A percentile compares a stretch with the other conserved stretches of the same genome.
Evolutionary conservation across 176 grass and related monocot species (phyloP).

Genomic region (Phoenix roebelenii): DNA sequence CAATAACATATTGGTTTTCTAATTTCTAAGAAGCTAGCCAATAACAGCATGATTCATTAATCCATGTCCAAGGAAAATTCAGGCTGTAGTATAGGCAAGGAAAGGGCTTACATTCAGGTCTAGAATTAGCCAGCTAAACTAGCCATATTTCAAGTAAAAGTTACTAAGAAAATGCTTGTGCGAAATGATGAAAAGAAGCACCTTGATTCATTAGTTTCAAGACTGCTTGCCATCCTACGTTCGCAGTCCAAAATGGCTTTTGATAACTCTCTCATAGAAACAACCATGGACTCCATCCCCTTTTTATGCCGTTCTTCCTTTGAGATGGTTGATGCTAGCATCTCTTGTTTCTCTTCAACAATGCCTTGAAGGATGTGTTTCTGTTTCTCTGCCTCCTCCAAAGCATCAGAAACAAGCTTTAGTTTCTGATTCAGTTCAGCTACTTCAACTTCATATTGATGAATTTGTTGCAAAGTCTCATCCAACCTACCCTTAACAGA

Average conservation of each 20-base stretch:
- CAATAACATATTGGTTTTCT: too few species aligned
- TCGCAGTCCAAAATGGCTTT: slow-evolving; percentile 20
- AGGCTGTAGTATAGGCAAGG: too few species aligned
- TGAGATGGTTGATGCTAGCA: slow-evolving; percentile 21
- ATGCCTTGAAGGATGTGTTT: slow-evolving; percentile 19
- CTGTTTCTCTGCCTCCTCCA: slow-evolving; percentile 36
- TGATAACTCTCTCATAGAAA: slow-evolving; percentile 31
- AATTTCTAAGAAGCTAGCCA: too few species aligned
- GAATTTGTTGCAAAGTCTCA: slow-evolving; percentile 37
- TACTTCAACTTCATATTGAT: slow-evolving; percentile 20
- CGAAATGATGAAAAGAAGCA: slow-evolving; percentile 23
- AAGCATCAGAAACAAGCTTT: slow-evolving; percentile 13
- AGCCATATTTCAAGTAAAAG: not conserved
- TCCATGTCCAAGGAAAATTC: too few species aligned
- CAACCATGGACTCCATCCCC: slow-evolving; percentile 21
- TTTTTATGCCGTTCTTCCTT: slow-evolving; percentile 30
- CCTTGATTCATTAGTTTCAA: slow-evolving; percentile 45
- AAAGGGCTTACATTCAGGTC: too few species aligned
- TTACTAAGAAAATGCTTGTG: slow-evolving; percentile 3
- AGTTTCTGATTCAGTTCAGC: slow-evolving; percentile 26
- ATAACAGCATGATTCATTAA: too few species aligned
- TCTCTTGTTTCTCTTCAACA: slow-evolving; percentile 43
- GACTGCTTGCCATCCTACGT: slow-evolving; percentile 25
- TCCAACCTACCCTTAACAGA: slow-evolving; percentile 25
- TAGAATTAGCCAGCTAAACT: too few species aligned